Conservation (phyloP, 2,329 filamentous ascomycete genomes). For the Ceratocystiopsis sp. region DNA sequence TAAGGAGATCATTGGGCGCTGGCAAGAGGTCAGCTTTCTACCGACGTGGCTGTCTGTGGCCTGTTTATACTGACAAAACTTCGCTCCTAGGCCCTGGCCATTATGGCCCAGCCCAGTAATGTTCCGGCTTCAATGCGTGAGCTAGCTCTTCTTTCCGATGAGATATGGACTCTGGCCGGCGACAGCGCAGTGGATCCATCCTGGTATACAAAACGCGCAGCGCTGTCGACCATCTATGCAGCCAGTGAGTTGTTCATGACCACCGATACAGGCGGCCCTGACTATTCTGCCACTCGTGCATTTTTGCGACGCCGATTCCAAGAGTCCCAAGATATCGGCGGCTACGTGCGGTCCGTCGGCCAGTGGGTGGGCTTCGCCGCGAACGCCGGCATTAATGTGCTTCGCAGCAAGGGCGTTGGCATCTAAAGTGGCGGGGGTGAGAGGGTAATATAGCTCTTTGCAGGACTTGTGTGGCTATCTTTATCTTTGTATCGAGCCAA, state of each 20-base stretch:
- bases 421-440: slow-evolving; percentile 36
- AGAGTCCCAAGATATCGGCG: slow-evolving; percentile 48
- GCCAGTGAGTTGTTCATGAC: slow-evolving; percentile 88
- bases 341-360: slow-evolving; percentile 43
- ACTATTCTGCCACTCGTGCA: slow-evolving; percentile 58
- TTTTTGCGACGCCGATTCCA: slow-evolving; percentile 64
- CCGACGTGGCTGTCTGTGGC: no score
- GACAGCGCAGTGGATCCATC: slow-evolving; percentile 66
- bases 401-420: slow-evolving; percentile 74
- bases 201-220: slow-evolving; percentile 61
- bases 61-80: neutral
- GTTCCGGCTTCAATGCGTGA: slow-evolving; percentile 62
- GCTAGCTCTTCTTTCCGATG: slow-evolving; percentile 68
- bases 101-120: slow-evolving; percentile 76
- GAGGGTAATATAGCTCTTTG: no score
- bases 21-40: slow-evolving; percentile 55
- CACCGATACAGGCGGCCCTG: slow-evolving; percentile 50
- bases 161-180: slow-evolving; percentile 77
- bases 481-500: no score
- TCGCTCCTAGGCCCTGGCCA: slow-evolving; percentile 47
- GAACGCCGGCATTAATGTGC: slow-evolving; percentile 58
- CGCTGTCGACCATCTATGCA: slow-evolving; percentile 43
- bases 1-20: slow-evolving; percentile 50
- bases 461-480: no score
- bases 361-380: slow-evolving; percentile 75